phyloP scores from a whole-genome alignment of 1,284 basidiomycete genomes.

The Rhodotorula sp. region DNA sequence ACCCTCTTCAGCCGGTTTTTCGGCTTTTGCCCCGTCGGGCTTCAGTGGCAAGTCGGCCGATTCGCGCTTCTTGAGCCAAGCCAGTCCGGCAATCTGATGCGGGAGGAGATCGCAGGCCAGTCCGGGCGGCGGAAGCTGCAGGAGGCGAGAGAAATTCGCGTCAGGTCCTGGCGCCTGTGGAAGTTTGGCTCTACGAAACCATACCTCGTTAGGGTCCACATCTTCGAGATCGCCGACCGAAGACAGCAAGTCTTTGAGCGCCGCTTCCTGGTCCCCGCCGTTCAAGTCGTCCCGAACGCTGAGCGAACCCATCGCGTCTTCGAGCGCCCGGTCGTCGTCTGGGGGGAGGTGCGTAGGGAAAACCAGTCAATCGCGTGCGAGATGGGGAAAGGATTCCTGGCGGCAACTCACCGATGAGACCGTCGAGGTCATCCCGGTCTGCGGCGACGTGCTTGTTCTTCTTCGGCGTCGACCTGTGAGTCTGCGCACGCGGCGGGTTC shows the following conservation, averaged over 20 bases:
- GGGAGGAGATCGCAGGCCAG: slow-evolving; percentile 39
- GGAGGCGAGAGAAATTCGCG: neutral
- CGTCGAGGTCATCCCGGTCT: neutral
- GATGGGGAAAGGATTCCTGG: no score
- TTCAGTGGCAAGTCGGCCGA: neutral
- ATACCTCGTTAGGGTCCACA: slow-evolving; percentile 22
- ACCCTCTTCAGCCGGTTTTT: neutral
- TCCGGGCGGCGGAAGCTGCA: slow-evolving; percentile 3
- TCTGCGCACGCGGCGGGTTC: slow-evolving; percentile 14
- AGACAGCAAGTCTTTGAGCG: slow-evolving; percentile 37
- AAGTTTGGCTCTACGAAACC: neutral
- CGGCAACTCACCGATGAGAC: neutral
- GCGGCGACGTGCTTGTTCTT: neutral
- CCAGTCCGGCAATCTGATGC: slow-evolving; percentile 42
- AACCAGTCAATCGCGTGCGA: neutral
- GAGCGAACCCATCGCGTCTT: slow-evolving; percentile 3
- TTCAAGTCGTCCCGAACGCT: slow-evolving; percentile 19
- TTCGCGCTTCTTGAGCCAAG: slow-evolving; percentile 43
- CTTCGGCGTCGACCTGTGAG: neutral
- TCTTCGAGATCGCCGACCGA: slow-evolving; percentile 28
- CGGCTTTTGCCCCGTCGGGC: no score
- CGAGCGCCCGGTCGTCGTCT: slow-evolving; percentile 16
- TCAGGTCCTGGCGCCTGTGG: neutral
- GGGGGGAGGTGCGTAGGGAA: neutral
- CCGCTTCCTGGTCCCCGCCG: slow-evolving; percentile 25